Percentiles rank a stretch among this genome's conserved stretches.
These are phyloP conservation scores for Pichia membranifaciens DNA, from an alignment of 805 yeast species.

Conservation along the genomic window DNA sequence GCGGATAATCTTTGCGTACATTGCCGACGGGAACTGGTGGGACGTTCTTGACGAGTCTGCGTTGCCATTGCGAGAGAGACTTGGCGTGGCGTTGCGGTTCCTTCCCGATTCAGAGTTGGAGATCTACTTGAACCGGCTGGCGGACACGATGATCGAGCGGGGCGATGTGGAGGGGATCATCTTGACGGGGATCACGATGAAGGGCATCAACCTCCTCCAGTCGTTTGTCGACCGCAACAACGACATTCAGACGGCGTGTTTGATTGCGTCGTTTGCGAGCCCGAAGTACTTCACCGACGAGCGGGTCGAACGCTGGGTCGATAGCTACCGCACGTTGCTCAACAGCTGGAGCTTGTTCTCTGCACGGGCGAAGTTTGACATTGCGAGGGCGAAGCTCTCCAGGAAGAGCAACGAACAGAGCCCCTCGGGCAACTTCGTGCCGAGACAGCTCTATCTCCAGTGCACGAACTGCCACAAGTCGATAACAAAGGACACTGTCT, in stretches of 20 bases:
- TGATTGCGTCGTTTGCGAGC: conserved; percentile 72
- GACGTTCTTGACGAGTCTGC: conserved; percentile 89
- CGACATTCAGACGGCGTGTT: conserved; percentile 88
- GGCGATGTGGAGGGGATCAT: conserved; percentile 92
- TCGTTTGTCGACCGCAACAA: conserved; percentile 82
- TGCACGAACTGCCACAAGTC: conserved; percentile 80
- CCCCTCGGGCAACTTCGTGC: conserved; percentile 41
- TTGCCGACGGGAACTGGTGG: conserved; percentile 95
- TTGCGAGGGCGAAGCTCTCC: conserved; percentile 62
- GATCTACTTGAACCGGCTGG: conserved; percentile 61
- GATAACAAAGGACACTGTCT: conserved; percentile 35
- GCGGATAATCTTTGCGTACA: conserved; percentile 86
- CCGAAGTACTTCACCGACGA: conserved; percentile 76
- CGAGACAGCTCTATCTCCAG: conserved; percentile 74
- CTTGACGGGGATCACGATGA: conserved; percentile 85
- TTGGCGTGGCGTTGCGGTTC: conserved; percentile 87
- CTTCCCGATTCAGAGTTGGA: conserved; percentile 74
- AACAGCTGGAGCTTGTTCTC: conserved; percentile 78
- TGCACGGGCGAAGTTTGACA: conserved; percentile 81
- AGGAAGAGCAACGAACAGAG: conserved; percentile 42
- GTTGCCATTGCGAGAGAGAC: conserved; percentile 77
- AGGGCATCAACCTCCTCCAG: conserved; percentile 75
- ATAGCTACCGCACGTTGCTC: conserved; percentile 57
- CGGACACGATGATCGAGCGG: conserved; percentile 59
- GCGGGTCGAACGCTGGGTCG: conserved; percentile 75